Evolutionary conservation across 257 asterid genomes (phyloP), one percentile per base, ranked within the genome.

Genomic region (Nicotiana tabacum): DNA sequence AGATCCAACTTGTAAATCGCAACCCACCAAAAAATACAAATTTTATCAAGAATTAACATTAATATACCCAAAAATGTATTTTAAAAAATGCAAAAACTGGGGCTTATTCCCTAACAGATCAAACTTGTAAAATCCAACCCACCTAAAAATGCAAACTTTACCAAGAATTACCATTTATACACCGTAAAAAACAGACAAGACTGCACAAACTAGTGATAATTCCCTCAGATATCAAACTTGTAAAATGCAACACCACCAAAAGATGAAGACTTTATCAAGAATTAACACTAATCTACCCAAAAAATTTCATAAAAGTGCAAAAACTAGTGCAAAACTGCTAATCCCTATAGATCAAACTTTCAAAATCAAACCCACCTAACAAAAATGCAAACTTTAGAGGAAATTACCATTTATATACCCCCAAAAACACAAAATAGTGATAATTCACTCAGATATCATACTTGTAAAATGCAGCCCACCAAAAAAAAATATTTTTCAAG

Each of bases 371-470:
- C 64, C 43, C 46, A 76, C 64, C 43, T 15, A 76, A 67, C 27
- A 46, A 72, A 2, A 9, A 43, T 70, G 80, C 80, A 76, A 1
- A 76, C 46, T 27, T 76, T 27, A 51, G 64, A 37, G 2, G 53
- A 13, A 76, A 76, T 76, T 51, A 76, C 80, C 64, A 76, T 51
- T 27, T 30, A 48, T 74, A 15, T 51, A 74, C 80, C 80, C 18
- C 27, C 4, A 51, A 76, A n/a, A 72, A 46, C 35, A 21, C 29
- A 76, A 76, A 76, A 16, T 32, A 76, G 43, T 76, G 64, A 51
- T 51, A 76, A 76, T 51, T 76, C 43, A 76, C 39, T 24, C 60
- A 72, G 21, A 21, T 6, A 72, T 32, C 60, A 72, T 43, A 46
- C 51, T 21, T 72, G 60, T 72, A 72, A 46, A 30, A 46, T 72